phyloP scores from a whole-genome alignment of 192 early-diverging fungal species.

The Hyaloraphidium curvatum region DNA sequence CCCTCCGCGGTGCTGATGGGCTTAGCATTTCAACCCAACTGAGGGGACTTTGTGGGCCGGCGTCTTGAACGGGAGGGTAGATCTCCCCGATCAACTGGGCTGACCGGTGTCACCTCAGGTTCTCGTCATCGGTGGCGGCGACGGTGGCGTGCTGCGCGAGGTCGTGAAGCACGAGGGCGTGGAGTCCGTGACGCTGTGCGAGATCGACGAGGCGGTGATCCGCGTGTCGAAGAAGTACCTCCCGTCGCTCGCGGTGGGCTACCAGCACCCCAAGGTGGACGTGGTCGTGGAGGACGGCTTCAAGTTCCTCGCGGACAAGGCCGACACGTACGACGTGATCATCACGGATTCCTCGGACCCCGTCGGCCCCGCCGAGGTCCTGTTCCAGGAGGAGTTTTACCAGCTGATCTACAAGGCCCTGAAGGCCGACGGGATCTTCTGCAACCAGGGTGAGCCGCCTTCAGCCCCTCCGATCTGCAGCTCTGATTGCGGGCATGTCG shows the following conservation, averaged over 20 bases:
- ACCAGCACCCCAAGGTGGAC: constrained; percentile 83
- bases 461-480: background rate
- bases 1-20: too few species aligned
- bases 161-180: constrained; percentile 90
- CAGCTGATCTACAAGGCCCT: constrained; percentile 82
- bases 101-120: constrained; percentile 28
- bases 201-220: constrained; percentile 93
- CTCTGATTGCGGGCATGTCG: background rate
- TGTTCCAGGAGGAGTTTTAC: constrained; percentile 86
- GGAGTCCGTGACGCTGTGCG: constrained; percentile 79
- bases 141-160: constrained; percentile 97
- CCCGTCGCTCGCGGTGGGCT: constrained; percentile 82
- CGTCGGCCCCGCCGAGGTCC: constrained; percentile 85
- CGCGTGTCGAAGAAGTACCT: constrained; percentile 84
- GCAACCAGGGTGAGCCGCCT: constrained; percentile 61
- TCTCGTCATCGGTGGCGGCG: constrained; percentile 97
- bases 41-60: too few species aligned
- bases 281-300: constrained; percentile 95
- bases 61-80: too few species aligned
- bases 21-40: too few species aligned
- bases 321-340: constrained; percentile 82
- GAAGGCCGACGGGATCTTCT: constrained; percentile 74
- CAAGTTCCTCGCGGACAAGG: constrained; percentile 73
- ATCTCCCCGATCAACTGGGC: too few species aligned
- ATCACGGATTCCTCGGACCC: constrained; percentile 99